These are phyloP conservation scores for Fusarium sp. DNA, from an alignment of 2,329 filamentous ascomycete genomes.

Conservation along the genomic window DNA sequence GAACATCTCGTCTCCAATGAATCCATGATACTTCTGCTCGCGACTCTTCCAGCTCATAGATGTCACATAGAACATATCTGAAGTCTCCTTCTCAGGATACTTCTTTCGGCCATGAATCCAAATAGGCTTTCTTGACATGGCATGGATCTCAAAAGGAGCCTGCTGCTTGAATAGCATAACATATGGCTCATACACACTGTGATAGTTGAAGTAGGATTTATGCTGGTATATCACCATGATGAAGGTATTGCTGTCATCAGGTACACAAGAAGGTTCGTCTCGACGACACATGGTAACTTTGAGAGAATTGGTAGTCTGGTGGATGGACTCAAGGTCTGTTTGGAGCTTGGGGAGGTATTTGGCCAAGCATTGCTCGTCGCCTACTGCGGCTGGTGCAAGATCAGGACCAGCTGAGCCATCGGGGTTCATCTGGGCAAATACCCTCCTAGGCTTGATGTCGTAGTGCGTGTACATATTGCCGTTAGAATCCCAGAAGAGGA, in stretches of 20 bases:
- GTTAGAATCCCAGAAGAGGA: constrained; percentile 66
- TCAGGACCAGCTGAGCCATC: constrained; percentile 61
- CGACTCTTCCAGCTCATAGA: constrained; percentile 64
- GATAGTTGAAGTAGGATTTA: constrained; percentile 60
- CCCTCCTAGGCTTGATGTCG: constrained; percentile 60
- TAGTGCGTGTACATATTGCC: constrained; percentile 63
- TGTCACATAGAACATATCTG: constrained; percentile 68
- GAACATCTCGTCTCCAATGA: constrained; percentile 65
- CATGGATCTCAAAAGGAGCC: constrained; percentile 62
- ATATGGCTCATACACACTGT: constrained; percentile 66
- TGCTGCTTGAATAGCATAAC: constrained; percentile 60
- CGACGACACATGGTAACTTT: constrained; percentile 64
- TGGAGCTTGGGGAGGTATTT: constrained; percentile 56
- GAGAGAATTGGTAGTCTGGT: constrained; percentile 70
- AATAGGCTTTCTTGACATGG: constrained; percentile 60
- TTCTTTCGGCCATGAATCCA: constrained; percentile 64
- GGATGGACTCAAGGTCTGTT: constrained; percentile 57
- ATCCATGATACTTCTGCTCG: constrained; percentile 63
- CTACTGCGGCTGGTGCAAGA: constrained; percentile 52
- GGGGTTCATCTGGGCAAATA: constrained; percentile 57
- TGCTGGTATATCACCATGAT: constrained; percentile 65
- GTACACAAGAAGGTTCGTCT: constrained; percentile 55
- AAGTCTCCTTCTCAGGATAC: constrained; percentile 47
- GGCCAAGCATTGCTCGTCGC: constrained; percentile 58
- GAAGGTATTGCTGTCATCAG: constrained; percentile 61